Conservation (phyloP, 2,329 filamentous ascomycete genomes). For the Thermomyces lanuginosus region DNA sequence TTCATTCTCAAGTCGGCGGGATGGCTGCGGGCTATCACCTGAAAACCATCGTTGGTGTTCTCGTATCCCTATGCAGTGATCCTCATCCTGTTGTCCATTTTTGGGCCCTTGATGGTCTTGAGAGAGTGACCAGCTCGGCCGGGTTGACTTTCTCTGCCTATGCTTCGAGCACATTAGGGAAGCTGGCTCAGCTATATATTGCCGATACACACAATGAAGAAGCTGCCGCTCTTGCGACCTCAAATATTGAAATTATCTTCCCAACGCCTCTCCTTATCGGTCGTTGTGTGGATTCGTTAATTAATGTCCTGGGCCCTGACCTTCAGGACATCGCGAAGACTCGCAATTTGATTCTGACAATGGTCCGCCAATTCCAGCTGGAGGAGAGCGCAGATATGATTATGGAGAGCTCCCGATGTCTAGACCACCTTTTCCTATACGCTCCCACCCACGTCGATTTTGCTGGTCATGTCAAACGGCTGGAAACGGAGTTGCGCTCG, state of each 20-base stretch:
- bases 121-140: constrained; percentile 75
- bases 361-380: constrained; percentile 67
- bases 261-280: constrained; percentile 70
- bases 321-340: constrained; percentile 83
- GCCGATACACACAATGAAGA: constrained; percentile 84
- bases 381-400: constrained; percentile 57
- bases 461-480: constrained; percentile 59
- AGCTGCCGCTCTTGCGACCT: constrained; percentile 60
- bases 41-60: constrained; percentile 89
- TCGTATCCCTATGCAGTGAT: constrained; percentile 96
- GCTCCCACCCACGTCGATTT: constrained; percentile 79
- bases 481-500: constrained; percentile 64
- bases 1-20: constrained; percentile 87
- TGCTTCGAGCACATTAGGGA: constrained; percentile 76
- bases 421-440: constrained; percentile 85
- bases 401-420: constrained; percentile 61
- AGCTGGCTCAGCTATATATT: constrained; percentile 85
- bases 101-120: constrained; percentile 82
- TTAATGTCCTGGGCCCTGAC: constrained; percentile 92
- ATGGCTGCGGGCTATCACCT: constrained; percentile 95
- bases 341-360: constrained; percentile 75
- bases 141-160: constrained; percentile 84
- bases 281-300: constrained; percentile 80
- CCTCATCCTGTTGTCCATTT: constrained; percentile 91
- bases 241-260: constrained; percentile 76